Evolutionary conservation across 148 eudicot species (phyloP).

Genomic region (Nyssa sinensis): DNA sequence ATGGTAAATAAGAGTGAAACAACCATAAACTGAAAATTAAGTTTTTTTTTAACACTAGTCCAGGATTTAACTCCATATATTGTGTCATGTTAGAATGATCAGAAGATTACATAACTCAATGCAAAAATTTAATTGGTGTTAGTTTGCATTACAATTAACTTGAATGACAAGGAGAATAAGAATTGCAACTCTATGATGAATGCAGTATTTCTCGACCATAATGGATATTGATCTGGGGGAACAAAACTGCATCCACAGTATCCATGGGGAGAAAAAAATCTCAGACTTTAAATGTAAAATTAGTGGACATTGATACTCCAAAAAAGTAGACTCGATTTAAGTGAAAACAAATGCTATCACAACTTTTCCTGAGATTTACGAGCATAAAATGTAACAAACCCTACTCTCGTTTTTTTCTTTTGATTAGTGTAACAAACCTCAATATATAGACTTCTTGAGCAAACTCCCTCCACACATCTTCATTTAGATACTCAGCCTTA

Average conservation of each 20-base stretch:
- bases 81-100: background rate
- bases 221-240: background rate
- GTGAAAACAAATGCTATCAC: background rate
- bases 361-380: background rate
- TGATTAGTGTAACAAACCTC: constrained; percentile 54
- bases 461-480: constrained; percentile 61
- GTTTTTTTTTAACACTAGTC: too few species aligned
- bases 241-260: background rate
- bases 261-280: background rate
- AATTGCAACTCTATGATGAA: constrained; percentile 3
- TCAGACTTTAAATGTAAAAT: background rate
- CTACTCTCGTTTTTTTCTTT: too few species aligned
- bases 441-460: constrained; percentile 77
- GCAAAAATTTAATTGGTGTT: background rate
- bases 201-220: background rate
- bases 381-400: constrained; percentile 38
- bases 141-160: background rate
- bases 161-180: background rate
- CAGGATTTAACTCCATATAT: too few species aligned
- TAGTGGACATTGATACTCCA: background rate
- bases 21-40: too few species aligned
- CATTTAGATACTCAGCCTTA: constrained; percentile 43
- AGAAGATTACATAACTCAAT: background rate
- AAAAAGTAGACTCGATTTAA: background rate
- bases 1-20: too few species aligned